phyloP scores from a whole-genome alignment of 75 land plant species.

The Sequoia sempervirens region DNA sequence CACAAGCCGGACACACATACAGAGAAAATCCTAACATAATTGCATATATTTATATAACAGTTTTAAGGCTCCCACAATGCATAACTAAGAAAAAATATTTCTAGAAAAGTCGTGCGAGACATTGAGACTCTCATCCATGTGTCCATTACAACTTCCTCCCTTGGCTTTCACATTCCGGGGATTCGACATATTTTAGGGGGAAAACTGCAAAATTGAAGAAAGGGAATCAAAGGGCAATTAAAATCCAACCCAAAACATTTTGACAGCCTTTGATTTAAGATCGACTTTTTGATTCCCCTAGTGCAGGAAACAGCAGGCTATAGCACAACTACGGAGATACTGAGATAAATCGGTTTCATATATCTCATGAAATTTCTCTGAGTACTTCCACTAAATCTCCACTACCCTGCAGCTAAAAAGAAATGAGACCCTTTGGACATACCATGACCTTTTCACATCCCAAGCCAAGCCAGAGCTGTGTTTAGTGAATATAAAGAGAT shows the following conservation, averaged over 20 bases:
- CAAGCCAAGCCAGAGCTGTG: background rate
- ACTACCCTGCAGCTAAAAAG: background rate
- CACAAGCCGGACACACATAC: no score
- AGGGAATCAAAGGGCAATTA: background rate
- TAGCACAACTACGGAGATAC: background rate
- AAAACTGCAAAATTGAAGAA: background rate
- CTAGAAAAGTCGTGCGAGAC: no score
- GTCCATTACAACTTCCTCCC: background rate
- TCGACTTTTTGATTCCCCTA: background rate
- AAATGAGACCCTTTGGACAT: background rate
- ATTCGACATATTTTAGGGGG: background rate
- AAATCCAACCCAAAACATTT: background rate
- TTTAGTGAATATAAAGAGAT: background rate
- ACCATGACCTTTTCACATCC: background rate
- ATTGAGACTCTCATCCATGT: background rate
- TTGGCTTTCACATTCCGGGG: background rate
- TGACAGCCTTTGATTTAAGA: background rate
- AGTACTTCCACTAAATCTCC: background rate
- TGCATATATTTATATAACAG: no score
- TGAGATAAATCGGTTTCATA: background rate
- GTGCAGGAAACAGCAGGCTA: background rate
- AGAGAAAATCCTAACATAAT: no score
- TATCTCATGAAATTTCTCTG: background rate
- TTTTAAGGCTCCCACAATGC: no score
- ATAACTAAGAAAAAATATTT: no score